Base-by-base conservation (phyloP, 2,329 filamentous ascomycete genomes). In the Emydomyces testavorans region DNA sequence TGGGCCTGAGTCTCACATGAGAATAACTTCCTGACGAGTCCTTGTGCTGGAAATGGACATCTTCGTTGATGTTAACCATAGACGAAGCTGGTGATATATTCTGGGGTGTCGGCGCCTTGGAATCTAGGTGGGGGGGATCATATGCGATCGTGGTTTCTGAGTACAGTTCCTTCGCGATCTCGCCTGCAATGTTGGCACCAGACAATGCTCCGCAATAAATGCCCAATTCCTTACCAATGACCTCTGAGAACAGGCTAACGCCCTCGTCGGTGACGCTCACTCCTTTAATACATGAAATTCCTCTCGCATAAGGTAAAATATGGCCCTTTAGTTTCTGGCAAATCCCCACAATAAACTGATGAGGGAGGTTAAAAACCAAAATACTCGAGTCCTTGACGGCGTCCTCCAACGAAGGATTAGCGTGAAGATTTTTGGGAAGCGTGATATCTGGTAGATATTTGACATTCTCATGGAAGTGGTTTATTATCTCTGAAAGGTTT, bases 151-250 rank as follows among this genome's bases (percentile, higher is more conserved):
- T 98, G 2, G 92, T 96, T 71, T 96, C 92, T 52, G 85, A 94
- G 77, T 87, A 96, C 66, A 95, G 94, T 72, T 95, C 92, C 56
- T 80, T 78, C 1, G 92, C 92, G 59, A 98, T 92, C 67, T 98
- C 93, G 56, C 77, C 85, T 42, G 93, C 92, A 60, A 98, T 92
- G 71, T 98, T 98, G 59, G 92, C 92, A 48, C 92, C 92, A 36
- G 87, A 94, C 32, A 98, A 77, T 7, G 92, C 90, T 60, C 92
- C 92, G 60, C 89, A 94, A 73, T 98, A 98, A 64, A 98, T 98
- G 53, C 85, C 86, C 16, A 98, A 75, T 24, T 83, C 82, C 64
- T 86, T 80, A 49, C 89, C 89, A 62, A 98, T 98, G 65, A 83
- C 87, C 69, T 98, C 92, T 47, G 85, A 93, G 71, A 98, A 95